Conservation (phyloP, 2,329 filamentous ascomycete species). For the Hirsutella rhossiliensis region DNA sequence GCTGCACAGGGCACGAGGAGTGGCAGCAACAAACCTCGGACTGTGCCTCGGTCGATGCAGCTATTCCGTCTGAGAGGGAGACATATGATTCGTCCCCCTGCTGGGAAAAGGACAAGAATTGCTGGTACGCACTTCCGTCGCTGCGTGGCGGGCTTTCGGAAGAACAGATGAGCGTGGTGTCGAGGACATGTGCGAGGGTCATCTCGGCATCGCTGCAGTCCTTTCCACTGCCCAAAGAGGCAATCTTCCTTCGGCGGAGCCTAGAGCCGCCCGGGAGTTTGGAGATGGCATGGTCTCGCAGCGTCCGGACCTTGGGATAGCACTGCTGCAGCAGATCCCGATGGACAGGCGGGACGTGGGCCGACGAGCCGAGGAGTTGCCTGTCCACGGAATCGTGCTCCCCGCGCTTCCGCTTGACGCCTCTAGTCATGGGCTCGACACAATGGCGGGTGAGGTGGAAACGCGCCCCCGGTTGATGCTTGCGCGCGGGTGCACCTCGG, state of each 20-base stretch:
- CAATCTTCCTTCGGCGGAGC: slow-evolving; percentile 44
- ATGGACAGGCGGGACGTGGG: slow-evolving; percentile 14
- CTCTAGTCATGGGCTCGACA: slow-evolving; percentile 10
- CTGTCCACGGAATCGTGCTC: background rate
- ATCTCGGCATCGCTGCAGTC: slow-evolving; percentile 20
- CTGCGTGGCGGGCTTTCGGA: slow-evolving; percentile 12
- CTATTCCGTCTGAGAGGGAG: slow-evolving; percentile 34
- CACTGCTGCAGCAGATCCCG: slow-evolving; percentile 58
- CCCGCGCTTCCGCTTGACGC: slow-evolving; percentile 15
- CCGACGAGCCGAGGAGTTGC: too few relatives aligned
- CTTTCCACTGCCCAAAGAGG: slow-evolving; percentile 24
- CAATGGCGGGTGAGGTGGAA: too few relatives aligned
- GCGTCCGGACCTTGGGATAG: slow-evolving; percentile 51
- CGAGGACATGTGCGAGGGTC: slow-evolving; percentile 47
- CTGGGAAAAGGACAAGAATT: slow-evolving; percentile 52
- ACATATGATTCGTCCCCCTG: slow-evolving; percentile 44
- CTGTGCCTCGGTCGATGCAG: slow-evolving; percentile 40
- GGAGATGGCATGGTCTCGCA: slow-evolving; percentile 59
- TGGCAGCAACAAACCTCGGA: slow-evolving; percentile 38
- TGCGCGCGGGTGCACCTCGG: too few relatives aligned
- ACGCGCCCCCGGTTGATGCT: too few relatives aligned
- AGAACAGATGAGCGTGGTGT: slow-evolving; percentile 55
- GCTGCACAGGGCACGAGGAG: background rate
- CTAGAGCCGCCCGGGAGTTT: slow-evolving; percentile 57
- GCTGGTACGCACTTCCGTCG: slow-evolving; percentile 33